Evolutionary conservation across 306 rosid species (phyloP).

Genomic region (Cicer cuneatum): DNA sequence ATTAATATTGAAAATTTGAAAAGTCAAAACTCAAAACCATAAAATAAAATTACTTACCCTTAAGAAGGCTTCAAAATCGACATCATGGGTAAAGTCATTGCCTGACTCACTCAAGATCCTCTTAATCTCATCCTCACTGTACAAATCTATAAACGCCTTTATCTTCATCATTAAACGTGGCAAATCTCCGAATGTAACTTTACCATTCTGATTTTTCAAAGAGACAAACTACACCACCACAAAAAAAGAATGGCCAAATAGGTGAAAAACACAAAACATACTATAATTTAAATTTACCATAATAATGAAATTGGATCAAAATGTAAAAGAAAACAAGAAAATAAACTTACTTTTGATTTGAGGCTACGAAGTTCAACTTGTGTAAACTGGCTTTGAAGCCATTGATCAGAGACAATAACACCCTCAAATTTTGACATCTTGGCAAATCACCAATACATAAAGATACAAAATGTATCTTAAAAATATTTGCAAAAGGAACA

Average conservation of each 20-base stretch:
- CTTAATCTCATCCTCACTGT: conserved; percentile 71
- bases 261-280: conserved; percentile 23
- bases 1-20: background rate
- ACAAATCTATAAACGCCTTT: conserved; percentile 69
- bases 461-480: conserved; percentile 34
- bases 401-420: conserved; percentile 83
- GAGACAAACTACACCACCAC: conserved; percentile 60
- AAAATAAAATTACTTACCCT: conserved; percentile 59
- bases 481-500: conserved; percentile 1
- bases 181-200: conserved; percentile 71
- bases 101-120: conserved; percentile 64
- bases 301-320: conserved; percentile 33
- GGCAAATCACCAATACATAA: conserved; percentile 41
- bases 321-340: conserved; percentile 1
- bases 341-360: conserved; percentile 69
- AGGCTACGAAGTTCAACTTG: conserved; percentile 95
- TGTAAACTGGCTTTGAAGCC: conserved; percentile 93
- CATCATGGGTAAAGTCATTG: conserved; percentile 61
- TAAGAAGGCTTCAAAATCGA: conserved; percentile 90
- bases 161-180: conserved; percentile 68
- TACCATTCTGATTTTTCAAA: conserved; percentile 73
- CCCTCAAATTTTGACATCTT: conserved; percentile 86
- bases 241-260: conserved; percentile 27
- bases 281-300: conserved; percentile 7
- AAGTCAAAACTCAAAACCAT: background rate